Evolutionary conservation across 1,284 basidiomycete species (phyloP), one percentile per base, ranked within the genome.

Genomic region (Moesziomyces parantarcticus): DNA sequence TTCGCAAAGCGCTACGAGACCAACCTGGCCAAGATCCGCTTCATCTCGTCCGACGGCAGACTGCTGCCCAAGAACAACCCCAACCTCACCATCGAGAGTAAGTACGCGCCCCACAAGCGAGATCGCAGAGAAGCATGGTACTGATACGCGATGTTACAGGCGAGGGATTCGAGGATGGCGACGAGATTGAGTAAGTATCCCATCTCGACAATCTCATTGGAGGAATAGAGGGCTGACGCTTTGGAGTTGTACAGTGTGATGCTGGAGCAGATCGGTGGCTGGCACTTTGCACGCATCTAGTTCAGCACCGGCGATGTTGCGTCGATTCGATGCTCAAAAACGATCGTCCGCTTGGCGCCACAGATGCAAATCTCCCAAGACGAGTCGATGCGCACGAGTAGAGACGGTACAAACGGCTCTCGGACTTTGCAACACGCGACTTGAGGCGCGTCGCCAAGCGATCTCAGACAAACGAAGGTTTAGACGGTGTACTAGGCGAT

Each of bases 221-320:
- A 1, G 6, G 14, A 46, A 10, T 5, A 6, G 29, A 10, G 5
- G 21, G 3, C 13, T 49, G 20, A 16, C 43, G 23, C 16, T 23
- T 23, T 21, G 11, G 13, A 18, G 20, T 18, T 25, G 29, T 0
- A 18, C 29, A 47, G 50, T 34, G 64, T 61, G 9, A 55, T 59
- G 64, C 40, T 67, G 7, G 64, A 67, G 41, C 64, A 67, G 58
- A 47, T 67, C 8, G 64, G 64, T n/a, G 64, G 64, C 13, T 32
- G 5, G 7, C 41, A 26, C 6, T 8, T 32, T 20, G 20, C 20
- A 34, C 6, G 14, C 36, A 39, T 39, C 16, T 39, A 39, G 14
- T 6, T 1, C 36, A 16, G 11, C 14, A 18, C n/a, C n/a, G 44
- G 23, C 11, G 9, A 22, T 21, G 22, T 14, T 3, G 18, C 6